Conservation (phyloP, 2,329 filamentous ascomycete species). For the Arachnomyces sp. region DNA sequence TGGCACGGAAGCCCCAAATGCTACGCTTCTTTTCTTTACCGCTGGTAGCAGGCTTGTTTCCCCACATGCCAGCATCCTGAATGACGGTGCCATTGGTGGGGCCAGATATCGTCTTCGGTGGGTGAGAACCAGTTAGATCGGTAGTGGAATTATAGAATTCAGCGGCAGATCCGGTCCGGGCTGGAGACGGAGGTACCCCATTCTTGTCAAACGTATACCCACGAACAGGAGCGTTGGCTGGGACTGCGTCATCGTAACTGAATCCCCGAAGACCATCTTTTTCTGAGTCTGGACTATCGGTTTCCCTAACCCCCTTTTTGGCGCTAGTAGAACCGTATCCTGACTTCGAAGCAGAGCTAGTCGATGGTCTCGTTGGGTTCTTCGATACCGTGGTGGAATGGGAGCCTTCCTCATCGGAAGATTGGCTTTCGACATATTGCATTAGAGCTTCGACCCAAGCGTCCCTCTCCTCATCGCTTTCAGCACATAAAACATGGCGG, state of each 20-base stretch:
- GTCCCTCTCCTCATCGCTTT: slow-evolving; percentile 87
- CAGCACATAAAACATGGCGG: slow-evolving; percentile 88
- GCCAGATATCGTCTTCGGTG: slow-evolving; percentile 60
- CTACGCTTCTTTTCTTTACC: slow-evolving; percentile 76
- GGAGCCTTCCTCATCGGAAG: slow-evolving; percentile 24
- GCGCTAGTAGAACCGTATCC: slow-evolving; percentile 18
- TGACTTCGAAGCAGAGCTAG: slow-evolving; percentile 16
- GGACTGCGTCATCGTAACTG: slow-evolving; percentile 50
- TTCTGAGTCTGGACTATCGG: slow-evolving; percentile 32
- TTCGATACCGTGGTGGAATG: slow-evolving; percentile 12
- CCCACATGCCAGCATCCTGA: slow-evolving; percentile 74
- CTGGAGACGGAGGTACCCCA: slow-evolving; percentile 26
- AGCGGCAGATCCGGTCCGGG: slow-evolving; percentile 20
- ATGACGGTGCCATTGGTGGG: slow-evolving; percentile 80
- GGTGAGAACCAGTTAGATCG: slow-evolving; percentile 26
- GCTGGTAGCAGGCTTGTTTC: slow-evolving; percentile 56
- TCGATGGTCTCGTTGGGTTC: slow-evolving; percentile 9
- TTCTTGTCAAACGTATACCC: slow-evolving; percentile 32
- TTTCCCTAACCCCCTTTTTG: slow-evolving; percentile 25
- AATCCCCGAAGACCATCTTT: slow-evolving; percentile 37
- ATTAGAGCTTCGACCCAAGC: slow-evolving; percentile 86
- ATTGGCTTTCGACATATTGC: slow-evolving; percentile 65
- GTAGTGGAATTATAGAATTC: slow-evolving; percentile 24
- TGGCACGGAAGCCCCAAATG: slow-evolving; percentile 57
- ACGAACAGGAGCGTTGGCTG: slow-evolving; percentile 49